Evolutionary conservation across 345 rosid species (phyloP), one percentile per base, ranked within the genome.

Genomic region (Balakata baccata): DNA sequence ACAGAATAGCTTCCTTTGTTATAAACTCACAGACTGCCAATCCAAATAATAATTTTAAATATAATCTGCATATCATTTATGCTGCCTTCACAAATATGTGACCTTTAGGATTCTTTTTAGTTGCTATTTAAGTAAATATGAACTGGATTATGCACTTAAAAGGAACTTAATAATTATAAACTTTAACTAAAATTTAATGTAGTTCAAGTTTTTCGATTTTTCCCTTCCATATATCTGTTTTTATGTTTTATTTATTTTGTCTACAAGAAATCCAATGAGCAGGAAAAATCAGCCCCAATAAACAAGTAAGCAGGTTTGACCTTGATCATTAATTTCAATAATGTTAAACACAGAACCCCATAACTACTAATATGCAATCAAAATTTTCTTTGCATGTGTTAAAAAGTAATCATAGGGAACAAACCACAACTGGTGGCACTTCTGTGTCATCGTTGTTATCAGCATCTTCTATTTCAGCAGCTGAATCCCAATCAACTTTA

Each of bases 401-500:
- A 6, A 25, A 64, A 71, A 74, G 16, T 68, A 74, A 57, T 53
- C 57, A 64, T 77, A 74, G 64, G 66, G 79, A 82, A 82, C 95
- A 16, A 82, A 92, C 97, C 97, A 91, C 72, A 72, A 78, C 90
- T 71, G 90, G 22, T 47, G 89, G 92, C 11, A 91, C 92, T 73
- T 90, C 92, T 61, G 85, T 61, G 29, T 87, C 92, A 64, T 90
- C 85, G 34, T 69, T 81, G 7, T 13, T 69, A 43, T 83, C 91
- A 52, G 72, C 81, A 20, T 87, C 92, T 68, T 88, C 92, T 79
- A 92, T 89, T 70, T 92, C 89, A 78, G 99, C 98, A 71, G 97
- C 98, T 79, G 97, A 81, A 85, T 95, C 98, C 96, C 97, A 95
- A 37, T 95, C 98, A 39, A 90, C 17, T 59, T 95, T 89, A 75